A percentile compares a stretch with the other conserved stretches of the same genome.
These are phyloP conservation scores for Juncus effusus DNA, from an alignment of 176 grass and related monocot genomes.

Conservation along the genomic window DNA sequence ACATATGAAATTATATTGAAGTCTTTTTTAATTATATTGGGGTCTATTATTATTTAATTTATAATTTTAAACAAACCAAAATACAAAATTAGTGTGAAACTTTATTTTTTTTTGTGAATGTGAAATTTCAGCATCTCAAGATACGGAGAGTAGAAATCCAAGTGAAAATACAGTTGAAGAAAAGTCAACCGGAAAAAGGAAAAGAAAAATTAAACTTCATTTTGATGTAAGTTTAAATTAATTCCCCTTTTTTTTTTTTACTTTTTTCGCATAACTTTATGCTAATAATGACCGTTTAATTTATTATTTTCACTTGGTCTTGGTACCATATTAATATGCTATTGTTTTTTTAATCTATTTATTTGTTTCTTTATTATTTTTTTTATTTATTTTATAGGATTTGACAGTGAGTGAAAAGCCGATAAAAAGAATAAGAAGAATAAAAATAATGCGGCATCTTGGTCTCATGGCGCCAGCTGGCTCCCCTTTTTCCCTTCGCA, in stretches of 20 bases:
- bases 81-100: no score
- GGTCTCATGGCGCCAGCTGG: slow-evolving; percentile 42
- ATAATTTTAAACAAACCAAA: no score
- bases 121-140: slow-evolving; percentile 19
- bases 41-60: no score
- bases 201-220: slow-evolving; percentile 43
- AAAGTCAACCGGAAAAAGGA: slow-evolving; percentile 29
- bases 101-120: background rate
- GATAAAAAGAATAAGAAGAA: slow-evolving; percentile 27
- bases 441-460: slow-evolving; percentile 44
- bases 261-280: slow-evolving; percentile 7
- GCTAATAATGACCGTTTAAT: background rate
- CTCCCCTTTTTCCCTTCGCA: slow-evolving; percentile 36
- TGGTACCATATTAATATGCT: no score
- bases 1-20: no score
- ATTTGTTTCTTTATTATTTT: background rate
- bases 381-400: slow-evolving; percentile 25
- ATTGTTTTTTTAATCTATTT: background rate
- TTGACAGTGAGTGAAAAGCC: slow-evolving; percentile 27
- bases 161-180: background rate
- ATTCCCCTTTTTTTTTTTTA: background rate
- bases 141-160: slow-evolving; percentile 14
- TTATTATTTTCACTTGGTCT: background rate
- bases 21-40: no score
- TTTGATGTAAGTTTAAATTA: slow-evolving; percentile 40